phyloP scores from a whole-genome alignment of 2,329 filamentous ascomycete genomes.

The Aspergillus pseudonomiae region DNA sequence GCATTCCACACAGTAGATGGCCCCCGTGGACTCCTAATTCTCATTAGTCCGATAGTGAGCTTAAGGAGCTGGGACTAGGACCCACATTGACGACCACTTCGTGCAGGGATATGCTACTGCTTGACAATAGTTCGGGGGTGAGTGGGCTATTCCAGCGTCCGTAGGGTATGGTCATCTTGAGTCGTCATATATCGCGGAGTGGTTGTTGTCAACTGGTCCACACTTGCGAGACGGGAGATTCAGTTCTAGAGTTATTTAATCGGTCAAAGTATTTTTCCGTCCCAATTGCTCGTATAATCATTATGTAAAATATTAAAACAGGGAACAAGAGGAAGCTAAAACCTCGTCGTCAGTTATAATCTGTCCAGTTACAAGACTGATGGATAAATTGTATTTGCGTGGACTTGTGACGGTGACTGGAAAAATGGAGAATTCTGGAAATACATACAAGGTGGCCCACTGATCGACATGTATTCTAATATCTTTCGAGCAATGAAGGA shows the following conservation, averaged over 20 bases:
- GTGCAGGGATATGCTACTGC: constrained; percentile 35
- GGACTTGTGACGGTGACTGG: no score
- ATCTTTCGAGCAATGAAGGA: no score
- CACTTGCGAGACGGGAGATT: neutral
- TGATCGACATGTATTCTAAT: no score
- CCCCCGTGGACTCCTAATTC: constrained; percentile 26
- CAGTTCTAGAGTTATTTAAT: neutral
- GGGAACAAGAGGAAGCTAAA: no score
- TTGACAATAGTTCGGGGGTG: constrained; percentile 38
- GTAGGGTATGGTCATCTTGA: constrained; percentile 25
- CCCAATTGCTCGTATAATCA: neutral
- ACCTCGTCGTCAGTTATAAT: no score
- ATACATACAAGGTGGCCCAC: no score
- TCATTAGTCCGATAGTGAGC: constrained; percentile 3
- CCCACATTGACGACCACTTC: constrained; percentile 35
- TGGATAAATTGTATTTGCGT: no score
- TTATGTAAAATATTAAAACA: neutral
- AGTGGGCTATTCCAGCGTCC: constrained; percentile 46
- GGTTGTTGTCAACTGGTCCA: neutral
- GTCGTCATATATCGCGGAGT: neutral
- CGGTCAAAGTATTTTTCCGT: neutral
- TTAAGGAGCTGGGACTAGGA: neutral
- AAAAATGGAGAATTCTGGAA: no score
- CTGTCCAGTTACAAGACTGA: no score
- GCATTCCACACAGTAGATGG: constrained; percentile 40